phyloP scores from a whole-genome alignment of 306 rosid species.

The Casuarina equisetifolia region DNA sequence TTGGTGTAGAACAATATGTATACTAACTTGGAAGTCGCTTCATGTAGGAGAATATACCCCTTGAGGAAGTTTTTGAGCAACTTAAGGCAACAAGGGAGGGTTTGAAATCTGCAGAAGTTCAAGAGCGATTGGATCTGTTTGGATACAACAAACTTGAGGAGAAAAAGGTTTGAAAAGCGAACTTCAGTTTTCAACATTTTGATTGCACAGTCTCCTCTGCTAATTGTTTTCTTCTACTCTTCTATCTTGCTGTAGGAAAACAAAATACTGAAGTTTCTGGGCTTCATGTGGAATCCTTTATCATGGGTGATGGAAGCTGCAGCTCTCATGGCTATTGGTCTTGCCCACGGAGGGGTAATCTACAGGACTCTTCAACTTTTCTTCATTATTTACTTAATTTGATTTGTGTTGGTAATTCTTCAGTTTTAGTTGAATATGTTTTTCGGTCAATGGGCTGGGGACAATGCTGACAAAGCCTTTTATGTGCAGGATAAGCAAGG shows the following conservation, averaged over 20 bases:
- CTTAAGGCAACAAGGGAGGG: constrained; percentile 62
- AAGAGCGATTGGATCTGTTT: constrained; percentile 54
- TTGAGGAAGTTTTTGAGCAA: constrained; percentile 66
- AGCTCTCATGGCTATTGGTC: constrained; percentile 67
- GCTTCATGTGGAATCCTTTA: constrained; percentile 86
- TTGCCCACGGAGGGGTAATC: constrained; percentile 69
- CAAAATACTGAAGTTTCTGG: constrained; percentile 64
- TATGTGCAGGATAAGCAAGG: constrained; percentile 32
- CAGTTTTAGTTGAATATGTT: constrained; percentile 5
- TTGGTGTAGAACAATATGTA: background rate
- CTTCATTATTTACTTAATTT: background rate
- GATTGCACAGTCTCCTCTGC: background rate
- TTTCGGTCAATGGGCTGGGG: background rate
- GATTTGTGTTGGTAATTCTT: background rate
- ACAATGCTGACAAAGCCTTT: background rate
- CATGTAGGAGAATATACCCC: constrained; percentile 62
- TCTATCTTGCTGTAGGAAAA: constrained; percentile 46
- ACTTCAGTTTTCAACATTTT: constrained; percentile 12
- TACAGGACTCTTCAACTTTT: background rate
- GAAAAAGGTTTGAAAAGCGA: constrained; percentile 50
- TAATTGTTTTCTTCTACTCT: background rate
- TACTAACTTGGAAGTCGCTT: constrained; percentile 27
- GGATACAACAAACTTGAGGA: constrained; percentile 79
- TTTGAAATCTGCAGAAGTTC: constrained; percentile 52
- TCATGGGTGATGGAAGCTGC: constrained; percentile 96